phyloP scores from a whole-genome alignment of 805 yeast genomes.

The Starmerella potacharoeniae region DNA sequence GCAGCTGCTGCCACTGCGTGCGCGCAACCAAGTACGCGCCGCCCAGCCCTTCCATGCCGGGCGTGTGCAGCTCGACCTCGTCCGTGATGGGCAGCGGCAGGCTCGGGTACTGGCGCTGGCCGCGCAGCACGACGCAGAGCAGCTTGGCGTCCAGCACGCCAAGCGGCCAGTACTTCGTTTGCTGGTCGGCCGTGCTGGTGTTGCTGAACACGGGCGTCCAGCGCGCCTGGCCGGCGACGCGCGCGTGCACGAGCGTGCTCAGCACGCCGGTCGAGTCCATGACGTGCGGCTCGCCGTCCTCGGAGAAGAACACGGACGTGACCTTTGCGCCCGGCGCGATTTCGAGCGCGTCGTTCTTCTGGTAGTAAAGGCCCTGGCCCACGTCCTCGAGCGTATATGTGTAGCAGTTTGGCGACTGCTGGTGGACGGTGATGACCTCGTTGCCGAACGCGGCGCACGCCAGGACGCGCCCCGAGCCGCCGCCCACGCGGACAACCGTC shows the following conservation, averaged over 20 bases:
- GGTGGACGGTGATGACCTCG: constrained; percentile 44
- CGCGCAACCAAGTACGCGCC: constrained; percentile 23
- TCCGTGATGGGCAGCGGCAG: constrained; percentile 79
- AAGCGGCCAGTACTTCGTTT: constrained; percentile 76
- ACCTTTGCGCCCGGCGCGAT: constrained; percentile 31
- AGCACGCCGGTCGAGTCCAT: constrained; percentile 70
- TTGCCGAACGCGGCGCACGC: constrained; percentile 54
- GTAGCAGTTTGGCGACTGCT: constrained; percentile 29
- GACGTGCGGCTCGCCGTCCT: constrained; percentile 81
- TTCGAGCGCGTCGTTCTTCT: constrained; percentile 27
- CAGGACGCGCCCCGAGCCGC: constrained; percentile 61
- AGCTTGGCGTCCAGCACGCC: constrained; percentile 57
- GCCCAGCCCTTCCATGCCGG: constrained; percentile 34
- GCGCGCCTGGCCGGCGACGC: constrained; percentile 58
- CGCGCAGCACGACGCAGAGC: constrained; percentile 64
- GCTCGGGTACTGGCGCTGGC: constrained; percentile 51
- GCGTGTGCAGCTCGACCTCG: constrained; percentile 60
- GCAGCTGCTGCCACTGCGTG: constrained; percentile 20
- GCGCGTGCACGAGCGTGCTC: constrained; percentile 64
- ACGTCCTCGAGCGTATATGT: constrained; percentile 41
- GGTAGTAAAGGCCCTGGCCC: constrained; percentile 32
- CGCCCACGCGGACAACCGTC: constrained; percentile 35
- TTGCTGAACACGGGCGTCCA: constrained; percentile 82
- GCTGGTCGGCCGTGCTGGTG: constrained; percentile 35
- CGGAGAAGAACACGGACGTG: constrained; percentile 71